Base-by-base conservation (phyloP, 2,329 filamentous ascomycete species). In the Colletotrichum sp. region DNA sequence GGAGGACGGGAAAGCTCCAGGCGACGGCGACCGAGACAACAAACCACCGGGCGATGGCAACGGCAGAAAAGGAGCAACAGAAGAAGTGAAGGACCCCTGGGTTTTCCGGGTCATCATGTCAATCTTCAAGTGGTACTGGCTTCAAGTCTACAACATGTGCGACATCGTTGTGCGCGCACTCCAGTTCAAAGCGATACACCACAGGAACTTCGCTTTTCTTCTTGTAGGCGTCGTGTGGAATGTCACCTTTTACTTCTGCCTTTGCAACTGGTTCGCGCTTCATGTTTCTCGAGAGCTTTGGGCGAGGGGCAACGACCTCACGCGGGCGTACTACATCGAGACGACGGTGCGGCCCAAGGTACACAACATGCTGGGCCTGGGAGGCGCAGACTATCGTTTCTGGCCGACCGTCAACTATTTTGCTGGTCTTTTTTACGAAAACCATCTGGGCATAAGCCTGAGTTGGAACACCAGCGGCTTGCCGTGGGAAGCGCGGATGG, bases 271-370 rank as follows among this genome's bases (percentile, higher is more conserved):
- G 39, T 21, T 72, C 49, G 60, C 62, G 62, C 28, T 57, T 28
- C 16, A 30, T 55, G 68, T 69, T 6, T 55, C 39, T 28, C 49
- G 32, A 63, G 15, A 16, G 15, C n/a, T 75, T 9, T 75, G 63
- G 49, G 72, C 52, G 30, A 18, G 60, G 52, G 73, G 69, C 60
- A 75, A 75, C 69, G 55, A 64, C 34, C 21, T 39, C 21, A 63
- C 73, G 34, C 30, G 73, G 62, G 73, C 69, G 21, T 72, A 72
- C n/a, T 75, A 63, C 26, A 18, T 75, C 39, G 69, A 75, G 30
- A 34, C 62, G 9, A 55, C 15, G 16, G 24, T 72, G 18, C 28
- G 63, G n/a, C 69, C 73, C 34, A 18, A 26, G 7, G 24, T 26
- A 18, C 52, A 62, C 9, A 34, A 4, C 55, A 67, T 55, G 13